A percentile compares a stretch with the other conserved stretches of the same genome.
Evolutionary conservation across 108 stramenopile species (phyloP).

Genomic region (Fistulifera solaris): DNA sequence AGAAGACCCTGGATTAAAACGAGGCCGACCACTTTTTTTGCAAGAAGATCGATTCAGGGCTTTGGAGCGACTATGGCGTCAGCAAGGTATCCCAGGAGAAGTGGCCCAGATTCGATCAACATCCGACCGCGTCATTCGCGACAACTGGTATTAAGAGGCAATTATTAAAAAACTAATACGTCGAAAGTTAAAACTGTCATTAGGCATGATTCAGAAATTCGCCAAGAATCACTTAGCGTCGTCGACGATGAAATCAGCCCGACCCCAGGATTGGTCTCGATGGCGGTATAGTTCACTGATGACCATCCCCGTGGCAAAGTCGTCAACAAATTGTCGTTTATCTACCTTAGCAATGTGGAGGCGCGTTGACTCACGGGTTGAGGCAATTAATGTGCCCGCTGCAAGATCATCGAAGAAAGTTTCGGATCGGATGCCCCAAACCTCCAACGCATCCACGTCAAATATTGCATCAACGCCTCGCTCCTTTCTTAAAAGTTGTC

Average conservation of each 20-base stretch:
- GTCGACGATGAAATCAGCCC: slow-evolving; percentile 18
- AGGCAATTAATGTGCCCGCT: slow-evolving; percentile 6
- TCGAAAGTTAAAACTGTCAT: too few species aligned
- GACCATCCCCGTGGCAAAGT: slow-evolving; percentile 15
- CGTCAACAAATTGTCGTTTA: slow-evolving; percentile 23
- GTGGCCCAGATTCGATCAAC: slow-evolving; percentile 85
- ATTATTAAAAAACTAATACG: too few species aligned
- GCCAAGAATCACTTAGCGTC: background rate
- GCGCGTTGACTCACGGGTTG: slow-evolving; percentile 13
- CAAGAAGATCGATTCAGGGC: slow-evolving; percentile 69
- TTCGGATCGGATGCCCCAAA: slow-evolving; percentile 14
- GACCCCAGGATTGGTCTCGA: slow-evolving; percentile 24
- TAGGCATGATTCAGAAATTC: too few species aligned
- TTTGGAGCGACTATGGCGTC: slow-evolving; percentile 70
- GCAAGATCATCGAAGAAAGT: background rate
- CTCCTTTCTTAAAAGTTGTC: slow-evolving; percentile 11
- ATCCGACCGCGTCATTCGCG: slow-evolving; percentile 83
- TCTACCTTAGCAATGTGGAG: slow-evolving; percentile 18
- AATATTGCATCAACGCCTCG: slow-evolving; percentile 6
- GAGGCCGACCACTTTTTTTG: slow-evolving; percentile 83
- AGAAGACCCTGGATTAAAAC: slow-evolving; percentile 80
- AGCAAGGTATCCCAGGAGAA: slow-evolving; percentile 80
- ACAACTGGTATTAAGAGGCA: slow-evolving; percentile 78
- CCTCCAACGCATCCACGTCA: slow-evolving; percentile 26
- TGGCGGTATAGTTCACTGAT: slow-evolving; percentile 12